Conservation (phyloP, 1,284 basidiomycete species). For the Ceratobasidium theobromae region DNA sequence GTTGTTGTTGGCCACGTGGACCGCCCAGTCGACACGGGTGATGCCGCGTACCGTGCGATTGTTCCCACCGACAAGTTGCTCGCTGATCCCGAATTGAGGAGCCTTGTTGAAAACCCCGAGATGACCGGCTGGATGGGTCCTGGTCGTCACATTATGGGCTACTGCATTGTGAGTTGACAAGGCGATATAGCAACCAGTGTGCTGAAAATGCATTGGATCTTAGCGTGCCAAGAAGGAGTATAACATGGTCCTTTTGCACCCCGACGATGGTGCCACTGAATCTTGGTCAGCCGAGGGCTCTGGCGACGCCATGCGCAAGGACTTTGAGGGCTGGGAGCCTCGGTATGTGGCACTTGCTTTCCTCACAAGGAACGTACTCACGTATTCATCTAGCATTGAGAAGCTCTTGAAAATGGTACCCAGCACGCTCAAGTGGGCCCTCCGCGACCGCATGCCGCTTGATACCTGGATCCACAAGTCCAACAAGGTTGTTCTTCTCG, state of each 20-base stretch:
- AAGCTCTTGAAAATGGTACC: conserved; percentile 51
- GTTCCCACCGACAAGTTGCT: conserved; percentile 52
- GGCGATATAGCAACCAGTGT: too few relatives aligned
- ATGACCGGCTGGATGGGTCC: conserved; percentile 54
- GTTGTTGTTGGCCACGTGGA: conserved; percentile 50
- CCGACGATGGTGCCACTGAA: conserved; percentile 48
- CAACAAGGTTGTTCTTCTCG: conserved; percentile 51
- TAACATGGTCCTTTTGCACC: conserved; percentile 54
- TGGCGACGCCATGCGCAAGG: conserved; percentile 50
- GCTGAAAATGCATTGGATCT: not conserved
- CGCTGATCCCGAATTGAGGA: conserved; percentile 53
- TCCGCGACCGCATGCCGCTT: conserved; percentile 44
- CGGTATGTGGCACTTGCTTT: conserved; percentile 43
- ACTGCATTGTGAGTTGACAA: conserved; percentile 47
- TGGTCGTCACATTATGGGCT: conserved; percentile 49
- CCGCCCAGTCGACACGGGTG: conserved; percentile 50
- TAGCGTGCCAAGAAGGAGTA: conserved; percentile 49
- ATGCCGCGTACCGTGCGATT: conserved; percentile 52
- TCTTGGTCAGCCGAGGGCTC: conserved; percentile 49
- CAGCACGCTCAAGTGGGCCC: conserved; percentile 45
- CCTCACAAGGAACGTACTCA: not conserved
- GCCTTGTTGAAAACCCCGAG: conserved; percentile 49
- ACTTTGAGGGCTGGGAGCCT: conserved; percentile 54
- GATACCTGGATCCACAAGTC: conserved; percentile 51
- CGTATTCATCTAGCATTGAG: conserved; percentile 43